Conservation (phyloP, 1,284 basidiomycete genomes). For the Agroathelia rolfsii region DNA sequence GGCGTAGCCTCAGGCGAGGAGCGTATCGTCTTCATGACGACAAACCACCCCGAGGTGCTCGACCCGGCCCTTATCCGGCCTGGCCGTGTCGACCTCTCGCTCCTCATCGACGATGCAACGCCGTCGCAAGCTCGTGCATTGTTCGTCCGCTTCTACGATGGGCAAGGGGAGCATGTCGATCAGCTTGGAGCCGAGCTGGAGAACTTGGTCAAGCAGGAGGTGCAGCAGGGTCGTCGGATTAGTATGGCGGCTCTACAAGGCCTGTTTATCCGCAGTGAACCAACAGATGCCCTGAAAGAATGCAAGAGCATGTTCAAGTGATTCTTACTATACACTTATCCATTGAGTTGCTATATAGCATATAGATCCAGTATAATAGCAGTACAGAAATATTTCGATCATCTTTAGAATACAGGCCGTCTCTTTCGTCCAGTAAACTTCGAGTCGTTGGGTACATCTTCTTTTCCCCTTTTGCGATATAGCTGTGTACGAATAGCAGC, state of each 20-base stretch:
- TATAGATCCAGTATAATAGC: constrained; percentile 5
- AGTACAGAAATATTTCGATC: constrained; percentile 11
- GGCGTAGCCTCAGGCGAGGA: constrained; percentile 96
- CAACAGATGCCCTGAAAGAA: constrained; percentile 49
- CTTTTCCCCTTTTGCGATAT: constrained; percentile 74
- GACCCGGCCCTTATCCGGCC: constrained; percentile 93
- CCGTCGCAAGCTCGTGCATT: constrained; percentile 73
- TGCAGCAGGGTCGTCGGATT: constrained; percentile 45
- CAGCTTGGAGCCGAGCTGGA: constrained; percentile 41
- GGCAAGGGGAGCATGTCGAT: constrained; percentile 34
- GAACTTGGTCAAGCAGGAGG: constrained; percentile 41
- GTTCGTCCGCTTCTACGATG: constrained; percentile 81
- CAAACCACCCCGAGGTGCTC: constrained; percentile 82
- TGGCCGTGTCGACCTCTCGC: constrained; percentile 84
- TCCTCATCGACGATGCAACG: constrained; percentile 83
- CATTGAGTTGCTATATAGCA: too few relatives aligned
- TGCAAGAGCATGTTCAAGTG: constrained; percentile 47
- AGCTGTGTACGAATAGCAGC: constrained; percentile 33
- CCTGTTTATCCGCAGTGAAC: constrained; percentile 74
- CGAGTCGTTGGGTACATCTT: constrained; percentile 69
- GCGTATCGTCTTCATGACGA: constrained; percentile 98
- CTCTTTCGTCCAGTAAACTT: constrained; percentile 76
- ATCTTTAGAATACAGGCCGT: constrained; percentile 48
- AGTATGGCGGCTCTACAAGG: constrained; percentile 95
- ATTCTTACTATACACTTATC: too few relatives aligned